Base-by-base conservation (phyloP, 1,284 basidiomycete genomes). In the Ustilago bromivora region DNA sequence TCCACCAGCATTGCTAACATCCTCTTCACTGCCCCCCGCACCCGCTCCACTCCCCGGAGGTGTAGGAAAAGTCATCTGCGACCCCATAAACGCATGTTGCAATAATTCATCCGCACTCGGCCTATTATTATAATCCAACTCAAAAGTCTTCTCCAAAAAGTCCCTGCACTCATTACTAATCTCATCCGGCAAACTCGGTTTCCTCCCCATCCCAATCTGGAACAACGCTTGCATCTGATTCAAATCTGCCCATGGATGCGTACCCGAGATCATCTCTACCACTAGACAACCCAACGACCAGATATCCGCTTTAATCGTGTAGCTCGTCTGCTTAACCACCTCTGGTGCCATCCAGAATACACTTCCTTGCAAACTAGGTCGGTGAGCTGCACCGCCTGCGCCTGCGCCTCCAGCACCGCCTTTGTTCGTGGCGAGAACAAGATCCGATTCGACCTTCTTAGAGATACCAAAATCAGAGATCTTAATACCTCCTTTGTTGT, bases 381-480 rank as follows among this genome's bases (percentile, higher is more conserved):
- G 89, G 85, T 97, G 92, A 35, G 91, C 74, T 0, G 61, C 64
- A 23, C 58, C 68, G 9, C 58, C 57, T 0, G 60, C 55, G 1
- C 57, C 73, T 1, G 46, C 66, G 8, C 36, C 72, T 0, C 49
- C 63, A 28, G 57, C 54, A 10, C 60, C 61, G n/a, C 61, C 56
- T 43, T 71, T 76, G 58, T 71, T 71, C 11, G 73, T 64, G 13
- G 69, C 61, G 12, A 79, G 66, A 34, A 76, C 69, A 54, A 71
- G 46, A 47, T 80, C 96, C 35, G 93, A 94, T 86, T 98, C 95
- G 38, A 95, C 93, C 87, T 97, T 97, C 88, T 99, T 99, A 23
- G 94, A 96, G 82, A 99, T 98, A 77, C 97, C 97, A 83, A 99
- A 99, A 87, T 99, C 97, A 5, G 94, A 96, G 53, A 99, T 98